Base-by-base conservation (phyloP, 179 eudicot genomes). In the Silene noctiflora region DNA sequence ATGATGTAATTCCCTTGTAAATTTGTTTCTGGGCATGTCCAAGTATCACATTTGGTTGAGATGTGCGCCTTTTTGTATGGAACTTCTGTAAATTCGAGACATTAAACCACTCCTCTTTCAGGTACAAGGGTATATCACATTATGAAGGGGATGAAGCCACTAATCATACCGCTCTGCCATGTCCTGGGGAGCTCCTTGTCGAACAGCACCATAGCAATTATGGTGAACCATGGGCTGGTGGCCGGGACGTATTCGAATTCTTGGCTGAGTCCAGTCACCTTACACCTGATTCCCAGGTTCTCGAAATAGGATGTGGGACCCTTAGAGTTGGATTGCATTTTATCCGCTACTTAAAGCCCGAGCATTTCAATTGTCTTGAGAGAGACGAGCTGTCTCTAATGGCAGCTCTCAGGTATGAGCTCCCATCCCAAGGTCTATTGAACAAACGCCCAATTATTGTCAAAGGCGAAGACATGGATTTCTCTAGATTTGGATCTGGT, bases 161-260 rank as follows among this genome's bases (percentile, higher is more conserved):
- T 63, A 93, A 93, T 77, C 97, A 91, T 79, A 95, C 99, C 11
- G 89, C 97, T 78, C 81, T 95, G 29, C 97, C 97, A 48, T 95
- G 99, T 76, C 99, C 99, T 0, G 89, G 93, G 21, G 97, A 90
- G 83, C 93, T 95, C 25, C 92, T 95, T 13, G 99, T 95, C 9
- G 99, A 93, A 78, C 88, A 93, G 82, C 99, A 95, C 82, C 99
- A 95, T 75, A 93, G 97, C 91, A 93, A 95, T 79, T 95, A 95
- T 72, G 99, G 99, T 59, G 99, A 95, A 82, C 99, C 99, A 33
- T 95, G 99, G 99, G 99, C 97, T 44, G 99, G 99, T 62, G 99
- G 99, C 14, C 79, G 99, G 60, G 99, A 95, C 44, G 98, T 95
- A 22, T 95, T 90, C 67, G 99, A 95, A 76, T 95, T 91, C 84